These are phyloP conservation scores for Ogataea dorogensis DNA, from an alignment of 805 yeast genomes.

Conservation along the genomic window DNA sequence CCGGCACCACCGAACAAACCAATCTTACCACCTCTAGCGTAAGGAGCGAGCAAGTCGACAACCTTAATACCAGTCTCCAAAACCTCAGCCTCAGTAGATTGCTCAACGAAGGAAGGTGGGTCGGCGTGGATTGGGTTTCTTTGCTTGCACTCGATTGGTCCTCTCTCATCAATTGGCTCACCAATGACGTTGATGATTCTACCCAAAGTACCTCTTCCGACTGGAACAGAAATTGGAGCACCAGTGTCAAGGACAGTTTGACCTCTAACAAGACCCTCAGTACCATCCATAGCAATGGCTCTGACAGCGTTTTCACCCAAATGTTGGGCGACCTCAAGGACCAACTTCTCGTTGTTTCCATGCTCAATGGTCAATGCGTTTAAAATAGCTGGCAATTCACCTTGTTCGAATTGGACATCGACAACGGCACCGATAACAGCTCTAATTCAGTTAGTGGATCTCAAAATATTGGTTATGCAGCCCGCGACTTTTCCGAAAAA, in stretches of 20 bases:
- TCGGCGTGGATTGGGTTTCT: constrained; percentile 99
- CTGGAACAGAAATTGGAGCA: constrained; percentile 98
- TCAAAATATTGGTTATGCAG: constrained; percentile 19
- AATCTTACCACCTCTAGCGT: constrained; percentile 99
- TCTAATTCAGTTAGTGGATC: constrained; percentile 42
- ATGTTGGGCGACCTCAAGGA: constrained; percentile 98
- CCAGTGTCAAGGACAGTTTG: constrained; percentile 90
- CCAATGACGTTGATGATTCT: constrained; percentile 98
- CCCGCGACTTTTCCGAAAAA: constrained; percentile 20
- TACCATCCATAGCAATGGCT: constrained; percentile 99
- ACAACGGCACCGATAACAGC: constrained; percentile 99
- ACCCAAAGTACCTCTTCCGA: constrained; percentile 98
- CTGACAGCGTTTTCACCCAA: constrained; percentile 99
- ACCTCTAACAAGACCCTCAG: constrained; percentile 99
- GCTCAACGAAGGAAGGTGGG: constrained; percentile 94
- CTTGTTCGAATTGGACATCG: constrained; percentile 98
- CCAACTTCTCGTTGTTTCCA: constrained; percentile 61
- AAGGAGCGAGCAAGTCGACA: constrained; percentile 98
- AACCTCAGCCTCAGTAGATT: constrained; percentile 96
- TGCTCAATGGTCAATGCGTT: constrained; percentile 90
- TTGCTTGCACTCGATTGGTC: constrained; percentile 90
- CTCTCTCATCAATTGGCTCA: constrained; percentile 99
- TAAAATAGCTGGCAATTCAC: constrained; percentile 93
- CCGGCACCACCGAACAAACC: constrained; percentile 99
- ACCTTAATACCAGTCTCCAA: constrained; percentile 99